These are phyloP conservation scores for Cladophialophora bantiana DNA, from an alignment of 2,329 filamentous ascomycete species.

Conservation along the genomic window DNA sequence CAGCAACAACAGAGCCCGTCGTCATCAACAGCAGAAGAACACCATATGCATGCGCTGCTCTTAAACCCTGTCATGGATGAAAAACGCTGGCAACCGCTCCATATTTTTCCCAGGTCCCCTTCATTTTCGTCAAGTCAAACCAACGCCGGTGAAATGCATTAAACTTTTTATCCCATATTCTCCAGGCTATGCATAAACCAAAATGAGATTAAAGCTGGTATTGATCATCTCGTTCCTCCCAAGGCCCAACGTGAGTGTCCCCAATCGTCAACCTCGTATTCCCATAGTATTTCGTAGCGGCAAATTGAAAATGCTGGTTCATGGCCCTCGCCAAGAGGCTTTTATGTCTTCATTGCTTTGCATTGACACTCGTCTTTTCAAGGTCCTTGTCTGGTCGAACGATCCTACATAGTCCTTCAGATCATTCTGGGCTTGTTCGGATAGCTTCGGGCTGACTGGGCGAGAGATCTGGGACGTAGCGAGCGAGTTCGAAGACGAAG, in stretches of 20 bases:
- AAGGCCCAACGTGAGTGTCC: conserved; percentile 3
- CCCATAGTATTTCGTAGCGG: conserved; percentile 10
- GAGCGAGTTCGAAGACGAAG: conserved; percentile 47
- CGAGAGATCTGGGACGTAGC: conserved; percentile 54
- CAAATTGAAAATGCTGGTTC: neutral
- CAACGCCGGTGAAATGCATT: conserved; percentile 14
- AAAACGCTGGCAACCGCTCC: conserved; percentile 8
- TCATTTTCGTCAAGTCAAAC: conserved; percentile 6
- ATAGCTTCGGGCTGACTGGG: conserved; percentile 78
- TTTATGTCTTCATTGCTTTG: conserved; percentile 38
- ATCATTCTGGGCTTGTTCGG: conserved; percentile 78
- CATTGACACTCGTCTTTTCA: conserved; percentile 47
- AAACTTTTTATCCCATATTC: conserved; percentile 18
- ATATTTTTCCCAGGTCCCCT: conserved; percentile 2
- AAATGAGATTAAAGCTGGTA: conserved; percentile 20
- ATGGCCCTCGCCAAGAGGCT: conserved; percentile 22
- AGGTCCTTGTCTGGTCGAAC: conserved; percentile 78
- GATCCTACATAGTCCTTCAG: conserved; percentile 85
- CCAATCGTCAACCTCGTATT: conserved; percentile 15
- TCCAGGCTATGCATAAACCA: conserved; percentile 13
- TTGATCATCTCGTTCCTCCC: conserved; percentile 1
- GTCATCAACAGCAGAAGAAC: neutral
- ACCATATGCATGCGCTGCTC: neutral
- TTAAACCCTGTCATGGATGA: neutral
- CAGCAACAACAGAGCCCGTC: neutral